Percentiles rank a stretch among this genome's conserved stretches.
phyloP scores from a whole-genome alignment of 192 early-diverging fungal species.

The Coemansia sp. region DNA sequence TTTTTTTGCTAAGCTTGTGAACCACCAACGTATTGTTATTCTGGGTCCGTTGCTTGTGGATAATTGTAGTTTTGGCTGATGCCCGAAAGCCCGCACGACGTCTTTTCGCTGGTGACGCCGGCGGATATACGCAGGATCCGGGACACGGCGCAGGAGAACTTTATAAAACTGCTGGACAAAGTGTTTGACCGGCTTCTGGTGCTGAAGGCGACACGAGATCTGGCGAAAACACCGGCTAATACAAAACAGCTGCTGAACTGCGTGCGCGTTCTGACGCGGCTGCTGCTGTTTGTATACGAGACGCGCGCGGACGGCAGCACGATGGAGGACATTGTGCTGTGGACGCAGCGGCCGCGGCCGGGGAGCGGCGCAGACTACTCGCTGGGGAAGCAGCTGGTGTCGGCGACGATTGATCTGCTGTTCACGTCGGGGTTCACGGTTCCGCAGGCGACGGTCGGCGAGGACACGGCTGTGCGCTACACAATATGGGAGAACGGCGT shows the following conservation, averaged over 20 bases:
- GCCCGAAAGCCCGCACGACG: constrained; percentile 61
- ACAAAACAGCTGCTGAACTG: constrained; percentile 74
- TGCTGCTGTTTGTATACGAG: constrained; percentile 87
- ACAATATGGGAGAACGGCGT: constrained; percentile 80
- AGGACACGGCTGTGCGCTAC: constrained; percentile 56
- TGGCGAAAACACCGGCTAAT: constrained; percentile 52
- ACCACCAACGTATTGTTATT: not conserved
- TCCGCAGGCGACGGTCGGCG: constrained; percentile 53
- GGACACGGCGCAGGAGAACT: constrained; percentile 72
- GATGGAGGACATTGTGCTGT: constrained; percentile 43
- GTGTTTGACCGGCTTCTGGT: constrained; percentile 60
- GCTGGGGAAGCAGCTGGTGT: constrained; percentile 57
- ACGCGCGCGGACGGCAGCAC: constrained; percentile 18
- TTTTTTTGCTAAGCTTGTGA: not conserved
- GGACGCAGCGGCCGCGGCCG: constrained; percentile 43
- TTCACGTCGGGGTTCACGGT: constrained; percentile 72
- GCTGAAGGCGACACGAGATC: constrained; percentile 53
- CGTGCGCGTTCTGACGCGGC: constrained; percentile 75
- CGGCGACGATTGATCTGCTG: constrained; percentile 54
- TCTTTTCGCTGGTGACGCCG: constrained; percentile 80
- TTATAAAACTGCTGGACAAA: constrained; percentile 73
- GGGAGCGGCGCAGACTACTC: constrained; percentile 41
- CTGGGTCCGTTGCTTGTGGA: not conserved
- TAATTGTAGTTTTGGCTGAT: constrained; percentile 67
- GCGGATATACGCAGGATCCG: constrained; percentile 80